Evolutionary conservation across 441 rosid species (phyloP), one percentile per base, ranked within the genome.

Genomic region (Breynia disticha): DNA sequence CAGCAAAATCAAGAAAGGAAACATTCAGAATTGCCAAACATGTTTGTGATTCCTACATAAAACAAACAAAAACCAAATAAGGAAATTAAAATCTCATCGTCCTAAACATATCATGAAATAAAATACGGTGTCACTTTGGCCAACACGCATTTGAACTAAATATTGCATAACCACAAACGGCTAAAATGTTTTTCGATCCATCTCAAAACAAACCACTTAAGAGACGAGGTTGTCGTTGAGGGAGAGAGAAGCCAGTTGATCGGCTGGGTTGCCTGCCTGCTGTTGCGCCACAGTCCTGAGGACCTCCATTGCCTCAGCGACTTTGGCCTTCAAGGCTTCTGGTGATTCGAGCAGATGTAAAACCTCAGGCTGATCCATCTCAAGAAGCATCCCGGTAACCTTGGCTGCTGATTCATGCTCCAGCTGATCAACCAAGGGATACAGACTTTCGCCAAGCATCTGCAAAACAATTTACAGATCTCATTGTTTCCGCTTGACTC

Each of bases 341-440:
- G 96, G 95, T 19, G 96, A 84, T 66, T 87, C 96, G 2, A 87
- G 78, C 71, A 87, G 68, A 72, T 88, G 97, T 20, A 88, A 61
- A 49, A 88, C 95, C 76, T 86, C 95, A 0, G 97, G 78, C 75
- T 86, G 95, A 59, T 88, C 97, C 97, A 88, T 88, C 65, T 88
- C 97, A 70, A 88, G 66, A 59, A 89, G 95, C 97, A 89, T 86
- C 21, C 95, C 93, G 5, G 97, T 83, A 18, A 89, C 93, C 73
- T 89, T 89, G 17, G 93, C 97, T 22, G 93, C 93, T 20, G 89
- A 72, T 41, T 79, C 88, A 47, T 73, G 79, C 74, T 87, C 88
- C 43, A 87, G 72, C 72, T 82, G 88, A 19, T 87, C 96, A 39
- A 87, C 96, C 43, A 80, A 76, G 6, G 94, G 96, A 66, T 87